These are phyloP conservation scores for Blastobotrys aristatus DNA, from an alignment of 1,139 yeast genomes.

Conservation along the genomic window DNA sequence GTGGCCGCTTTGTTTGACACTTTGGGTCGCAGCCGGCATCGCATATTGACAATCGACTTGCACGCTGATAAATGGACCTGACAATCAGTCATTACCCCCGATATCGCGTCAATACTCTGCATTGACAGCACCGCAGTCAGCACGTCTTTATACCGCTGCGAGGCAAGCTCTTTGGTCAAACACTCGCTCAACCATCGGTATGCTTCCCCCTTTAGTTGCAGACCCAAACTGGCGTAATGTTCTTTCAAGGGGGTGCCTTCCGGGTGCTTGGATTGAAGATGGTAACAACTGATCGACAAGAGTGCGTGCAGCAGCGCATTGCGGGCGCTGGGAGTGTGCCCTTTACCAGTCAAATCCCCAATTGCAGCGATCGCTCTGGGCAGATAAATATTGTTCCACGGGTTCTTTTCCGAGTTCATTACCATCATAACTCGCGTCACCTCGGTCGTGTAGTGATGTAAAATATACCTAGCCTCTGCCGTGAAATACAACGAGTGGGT, in stretches of 20 bases:
- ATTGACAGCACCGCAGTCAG: conserved; percentile 78
- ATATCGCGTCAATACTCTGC: conserved; percentile 83
- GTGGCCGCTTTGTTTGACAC: conserved; percentile 72
- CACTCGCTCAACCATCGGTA: conserved; percentile 61
- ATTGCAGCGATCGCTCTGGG: conserved; percentile 78
- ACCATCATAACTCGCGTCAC: conserved; percentile 90
- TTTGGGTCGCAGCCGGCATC: conserved; percentile 61
- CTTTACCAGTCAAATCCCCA: conserved; percentile 74
- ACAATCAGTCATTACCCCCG: conserved; percentile 91
- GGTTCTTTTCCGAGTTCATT: conserved; percentile 73
- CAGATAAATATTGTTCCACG: conserved; percentile 81
- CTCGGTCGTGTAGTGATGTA: conserved; percentile 69
- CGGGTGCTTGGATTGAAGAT: conserved; percentile 66
- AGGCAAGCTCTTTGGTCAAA: conserved; percentile 40
- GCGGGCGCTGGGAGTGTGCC: conserved; percentile 69
- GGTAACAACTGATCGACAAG: conserved; percentile 77
- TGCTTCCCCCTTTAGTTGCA: conserved; percentile 70
- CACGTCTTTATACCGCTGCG: conserved; percentile 78
- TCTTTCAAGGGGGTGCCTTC: conserved; percentile 56
- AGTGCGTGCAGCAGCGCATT: conserved; percentile 75
- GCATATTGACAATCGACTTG: conserved; percentile 64
- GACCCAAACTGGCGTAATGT: conserved; percentile 66
- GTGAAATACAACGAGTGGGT: conserved; percentile 54
- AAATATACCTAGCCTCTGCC: conserved; percentile 46
- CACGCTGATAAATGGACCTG: conserved; percentile 70